phyloP scores from a whole-genome alignment of 805 yeast species.

The Saccharomycopsis malanga region DNA sequence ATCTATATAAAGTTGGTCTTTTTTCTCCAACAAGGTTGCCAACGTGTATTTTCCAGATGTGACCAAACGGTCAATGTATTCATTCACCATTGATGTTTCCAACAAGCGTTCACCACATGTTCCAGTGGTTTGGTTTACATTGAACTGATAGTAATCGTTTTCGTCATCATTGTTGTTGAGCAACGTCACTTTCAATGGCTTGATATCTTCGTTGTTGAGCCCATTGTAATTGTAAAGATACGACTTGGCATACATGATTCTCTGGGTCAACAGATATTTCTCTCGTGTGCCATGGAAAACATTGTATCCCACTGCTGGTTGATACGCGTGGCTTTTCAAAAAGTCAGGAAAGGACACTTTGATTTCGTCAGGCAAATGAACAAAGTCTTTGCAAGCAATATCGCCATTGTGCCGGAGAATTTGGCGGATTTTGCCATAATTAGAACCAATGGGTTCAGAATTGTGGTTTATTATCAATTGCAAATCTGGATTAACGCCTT shows the following conservation, averaged over 20 bases:
- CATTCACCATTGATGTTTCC: background rate
- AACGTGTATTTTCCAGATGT: background rate
- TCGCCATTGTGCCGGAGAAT: background rate
- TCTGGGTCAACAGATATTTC: background rate
- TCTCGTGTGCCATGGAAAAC: background rate
- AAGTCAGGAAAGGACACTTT: background rate
- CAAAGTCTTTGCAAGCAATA: background rate
- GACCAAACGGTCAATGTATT: background rate
- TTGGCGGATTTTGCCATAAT: background rate
- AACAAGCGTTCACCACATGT: background rate
- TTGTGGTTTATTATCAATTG: background rate
- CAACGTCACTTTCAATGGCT: background rate
- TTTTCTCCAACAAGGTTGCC: background rate
- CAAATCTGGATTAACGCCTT: background rate
- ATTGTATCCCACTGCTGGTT: background rate
- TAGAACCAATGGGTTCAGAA: background rate
- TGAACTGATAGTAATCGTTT: background rate
- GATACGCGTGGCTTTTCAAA: background rate
- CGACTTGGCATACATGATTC: background rate
- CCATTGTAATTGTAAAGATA: background rate
- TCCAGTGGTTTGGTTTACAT: background rate
- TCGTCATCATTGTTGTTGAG: background rate
- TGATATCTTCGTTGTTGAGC: background rate
- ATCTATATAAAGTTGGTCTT: background rate
- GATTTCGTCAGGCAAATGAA: background rate